These are phyloP conservation scores for Rhododendron griersonianum DNA, from an alignment of 148 eudicot genomes.

Conservation along the genomic window DNA sequence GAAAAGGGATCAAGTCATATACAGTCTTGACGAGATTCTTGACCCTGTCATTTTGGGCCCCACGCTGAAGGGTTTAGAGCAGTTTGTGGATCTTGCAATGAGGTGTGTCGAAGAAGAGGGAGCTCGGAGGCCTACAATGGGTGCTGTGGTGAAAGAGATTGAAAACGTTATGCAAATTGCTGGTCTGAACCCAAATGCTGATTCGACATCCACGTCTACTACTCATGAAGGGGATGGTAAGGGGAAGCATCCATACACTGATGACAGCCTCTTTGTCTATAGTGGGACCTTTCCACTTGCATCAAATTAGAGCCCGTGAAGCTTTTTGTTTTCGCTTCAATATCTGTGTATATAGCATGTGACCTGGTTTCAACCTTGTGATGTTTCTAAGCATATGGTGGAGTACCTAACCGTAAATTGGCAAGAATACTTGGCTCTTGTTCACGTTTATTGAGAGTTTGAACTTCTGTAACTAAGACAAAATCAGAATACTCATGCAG, in stretches of 20 bases:
- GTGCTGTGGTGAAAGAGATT: conserved; percentile 67
- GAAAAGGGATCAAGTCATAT: conserved; percentile 43
- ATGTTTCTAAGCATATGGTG: neutral
- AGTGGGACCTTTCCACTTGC: conserved; percentile 23
- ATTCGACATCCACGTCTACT: conserved; percentile 46
- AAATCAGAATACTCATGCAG: neutral
- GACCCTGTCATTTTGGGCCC: conserved; percentile 38
- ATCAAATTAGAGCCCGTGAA: conserved; percentile 17
- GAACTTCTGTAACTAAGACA: neutral
- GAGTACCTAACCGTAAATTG: neutral
- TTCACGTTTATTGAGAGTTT: neutral
- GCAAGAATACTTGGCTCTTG: neutral
- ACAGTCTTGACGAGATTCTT: conserved; percentile 41
- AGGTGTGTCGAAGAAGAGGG: conserved; percentile 59
- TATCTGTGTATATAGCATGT: neutral
- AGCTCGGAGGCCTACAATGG: conserved; percentile 53
- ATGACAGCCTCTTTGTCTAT: conserved; percentile 36
- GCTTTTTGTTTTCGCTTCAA: neutral
- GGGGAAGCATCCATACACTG: conserved; percentile 41
- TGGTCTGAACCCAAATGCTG: conserved; percentile 59
- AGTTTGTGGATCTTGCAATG: conserved; percentile 54
- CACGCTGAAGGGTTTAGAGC: conserved; percentile 45
- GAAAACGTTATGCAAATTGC: conserved; percentile 56
- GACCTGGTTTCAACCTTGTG: neutral
- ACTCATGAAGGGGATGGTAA: conserved; percentile 28